Evolutionary conservation across 2,329 filamentous ascomycete genomes (phyloP), one percentile per base, ranked within the genome.

Genomic region (Leptodontidium sp.): DNA sequence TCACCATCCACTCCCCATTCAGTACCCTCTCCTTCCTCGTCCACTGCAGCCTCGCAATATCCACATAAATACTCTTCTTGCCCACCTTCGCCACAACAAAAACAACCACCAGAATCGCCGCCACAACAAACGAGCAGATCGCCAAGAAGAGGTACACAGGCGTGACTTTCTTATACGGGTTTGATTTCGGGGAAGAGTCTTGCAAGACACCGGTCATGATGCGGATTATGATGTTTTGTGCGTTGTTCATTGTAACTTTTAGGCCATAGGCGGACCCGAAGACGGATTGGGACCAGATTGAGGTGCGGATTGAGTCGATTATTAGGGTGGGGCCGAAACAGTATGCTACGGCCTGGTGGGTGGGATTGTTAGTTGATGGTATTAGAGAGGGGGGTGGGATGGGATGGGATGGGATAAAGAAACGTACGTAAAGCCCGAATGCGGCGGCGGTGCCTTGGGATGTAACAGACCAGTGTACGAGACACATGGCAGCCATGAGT

Each of bases 211-310:
- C 87, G 0, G 86, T 84, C 24, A 88, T 79, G 53, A 90, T 84
- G 0, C 86, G 81, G 0, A 90, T 80, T 64, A 90, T 86, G 68
- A 90, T 88, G 68, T 82, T 88, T 85, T 89, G 89, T 38, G 81
- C 80, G 66, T 90, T 90, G 74, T 90, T 89, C 74, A 89, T 86
- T 26, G 85, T 85, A 45, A 90, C 84, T 68, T 90, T 90, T 66
- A 89, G 77, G 0, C 86, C 82, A 68, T 89, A 90, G 0, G 85
- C 88, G 0, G 86, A 85, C 0, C 87, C 88, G 68, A 90, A 90
- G 0, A 88, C 85, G 2, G 85, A 85, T 66, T 87, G 85, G 32
- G 88, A 82, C 85, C 86, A 88, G 77, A 90, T 84, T 0, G 83
- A 83, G 0, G 87, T 88, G 17, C 88, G 85, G 32, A 89, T 87